Conservation (phyloP, 495 filamentous ascomycete genomes). For the Hypoxylon fuscum region DNA sequence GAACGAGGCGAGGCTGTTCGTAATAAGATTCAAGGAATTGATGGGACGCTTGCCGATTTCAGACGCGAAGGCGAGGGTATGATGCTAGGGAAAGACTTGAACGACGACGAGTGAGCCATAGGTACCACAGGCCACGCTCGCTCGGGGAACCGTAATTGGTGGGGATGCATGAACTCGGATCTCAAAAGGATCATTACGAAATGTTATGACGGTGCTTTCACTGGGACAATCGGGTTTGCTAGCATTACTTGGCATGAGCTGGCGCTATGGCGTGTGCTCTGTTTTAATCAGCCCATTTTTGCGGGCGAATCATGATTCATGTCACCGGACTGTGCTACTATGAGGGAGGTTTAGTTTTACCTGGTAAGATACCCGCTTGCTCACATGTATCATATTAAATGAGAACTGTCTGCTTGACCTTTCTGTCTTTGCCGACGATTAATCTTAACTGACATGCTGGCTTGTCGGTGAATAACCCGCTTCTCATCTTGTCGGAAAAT, state of each 20-base stretch:
- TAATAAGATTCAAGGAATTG: conserved; percentile 62
- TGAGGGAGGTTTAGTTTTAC: conserved; percentile 24
- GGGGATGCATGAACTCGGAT: conserved; percentile 16
- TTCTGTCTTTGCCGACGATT: conserved; percentile 73
- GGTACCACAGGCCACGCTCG: conserved; percentile 9
- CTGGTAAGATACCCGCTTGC: conserved; percentile 39
- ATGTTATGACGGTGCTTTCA: conserved; percentile 6
- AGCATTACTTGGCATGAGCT: conserved; percentile 22
- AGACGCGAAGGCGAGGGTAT: conserved; percentile 64
- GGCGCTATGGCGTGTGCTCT: conserved; percentile 12
- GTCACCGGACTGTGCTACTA: conserved; percentile 2
- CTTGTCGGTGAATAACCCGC: conserved; percentile 66
- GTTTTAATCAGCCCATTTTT: conserved; percentile 8
- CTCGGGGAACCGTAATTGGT: neutral
- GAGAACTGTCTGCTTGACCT: conserved; percentile 64
- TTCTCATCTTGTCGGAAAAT: conserved; percentile 72
- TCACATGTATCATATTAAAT: conserved; percentile 56
- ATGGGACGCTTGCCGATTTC: conserved; percentile 63
- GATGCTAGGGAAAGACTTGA: conserved; percentile 60
- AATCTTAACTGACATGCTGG: conserved; percentile 71
- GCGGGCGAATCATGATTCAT: conserved; percentile 7
- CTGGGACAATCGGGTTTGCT: conserved; percentile 20
- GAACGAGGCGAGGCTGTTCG: conserved; percentile 61
- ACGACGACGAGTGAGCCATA: conserved; percentile 4
- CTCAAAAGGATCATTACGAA: conserved; percentile 1